A percentile compares a stretch with the other conserved stretches of the same genome.
Conservation (phyloP, 2,329 filamentous ascomycete genomes). For the Apiospora rasikravindrae region DNA sequence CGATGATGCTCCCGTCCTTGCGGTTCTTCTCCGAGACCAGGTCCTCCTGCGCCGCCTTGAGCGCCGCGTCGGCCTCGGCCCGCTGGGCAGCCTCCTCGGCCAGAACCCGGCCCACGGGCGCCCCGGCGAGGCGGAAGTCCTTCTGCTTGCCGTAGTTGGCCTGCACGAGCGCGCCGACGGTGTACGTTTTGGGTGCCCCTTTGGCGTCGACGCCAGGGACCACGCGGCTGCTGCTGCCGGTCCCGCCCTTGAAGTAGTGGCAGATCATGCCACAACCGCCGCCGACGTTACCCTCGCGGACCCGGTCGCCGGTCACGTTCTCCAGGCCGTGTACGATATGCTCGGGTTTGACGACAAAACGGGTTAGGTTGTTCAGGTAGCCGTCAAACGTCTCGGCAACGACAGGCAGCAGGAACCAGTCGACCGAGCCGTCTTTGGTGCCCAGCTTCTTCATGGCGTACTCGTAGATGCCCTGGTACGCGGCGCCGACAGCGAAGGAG, state of each 20-base stretch:
- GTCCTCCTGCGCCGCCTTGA: constrained; percentile 37
- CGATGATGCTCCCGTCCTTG: constrained; percentile 67
- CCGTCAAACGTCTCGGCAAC: constrained; percentile 70
- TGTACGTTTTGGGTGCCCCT: constrained; percentile 53
- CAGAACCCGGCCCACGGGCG: constrained; percentile 65
- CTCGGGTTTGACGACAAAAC: constrained; percentile 58
- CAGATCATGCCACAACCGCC: constrained; percentile 73
- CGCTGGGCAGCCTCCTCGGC: constrained; percentile 45
- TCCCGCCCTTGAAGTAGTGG: constrained; percentile 71
- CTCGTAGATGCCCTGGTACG: constrained; percentile 63
- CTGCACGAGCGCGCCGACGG: constrained; percentile 66
- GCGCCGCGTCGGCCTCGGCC: constrained; percentile 29
- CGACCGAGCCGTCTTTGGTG: constrained; percentile 48
- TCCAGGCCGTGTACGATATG: constrained; percentile 61
- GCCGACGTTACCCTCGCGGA: constrained; percentile 67
- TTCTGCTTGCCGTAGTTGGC: constrained; percentile 66
- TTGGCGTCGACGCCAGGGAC: constrained; percentile 51
- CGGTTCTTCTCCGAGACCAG: constrained; percentile 49
- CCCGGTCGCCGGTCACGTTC: constrained; percentile 52
- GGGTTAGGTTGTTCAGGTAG: constrained; percentile 61
- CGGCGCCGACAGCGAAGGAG: constrained; percentile 61
- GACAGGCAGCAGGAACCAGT: constrained; percentile 62
- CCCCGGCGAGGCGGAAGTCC: constrained; percentile 63
- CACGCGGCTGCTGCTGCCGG: constrained; percentile 64
- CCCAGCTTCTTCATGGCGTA: constrained; percentile 54